These are phyloP conservation scores for Acanthamoeba healyi DNA, from an alignment of 208 protist species.

Conservation along the genomic window DNA sequence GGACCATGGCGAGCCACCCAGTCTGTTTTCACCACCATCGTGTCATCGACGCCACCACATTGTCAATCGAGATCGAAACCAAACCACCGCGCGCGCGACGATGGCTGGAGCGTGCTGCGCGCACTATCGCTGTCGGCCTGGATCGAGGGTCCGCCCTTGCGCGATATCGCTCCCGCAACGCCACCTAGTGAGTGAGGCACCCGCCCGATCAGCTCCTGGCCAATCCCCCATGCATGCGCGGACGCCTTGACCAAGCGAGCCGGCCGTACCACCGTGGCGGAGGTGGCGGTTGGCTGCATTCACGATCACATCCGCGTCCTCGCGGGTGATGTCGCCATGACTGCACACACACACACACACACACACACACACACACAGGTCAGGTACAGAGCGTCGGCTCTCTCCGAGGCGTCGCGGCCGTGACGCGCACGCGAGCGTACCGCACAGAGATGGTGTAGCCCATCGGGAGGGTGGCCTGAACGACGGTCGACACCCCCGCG, in stretches of 20 bases:
- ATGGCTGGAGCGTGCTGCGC: not conserved
- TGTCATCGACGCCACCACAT: not conserved
- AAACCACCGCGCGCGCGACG: too few species aligned
- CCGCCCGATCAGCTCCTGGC: too few species aligned
- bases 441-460: not conserved
- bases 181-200: not conserved
- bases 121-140: conserved; percentile 42
- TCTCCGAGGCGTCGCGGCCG: too few species aligned
- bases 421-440: not conserved
- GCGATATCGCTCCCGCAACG: conserved; percentile 41
- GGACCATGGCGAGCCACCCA: conserved; percentile 1
- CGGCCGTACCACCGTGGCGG: not conserved
- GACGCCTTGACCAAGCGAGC: not conserved
- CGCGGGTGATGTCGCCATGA: conserved; percentile 58
- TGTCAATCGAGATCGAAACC: not conserved
- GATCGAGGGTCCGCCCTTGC: conserved; percentile 32
- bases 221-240: not conserved
- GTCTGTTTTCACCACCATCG: too few species aligned
- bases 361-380: not conserved
- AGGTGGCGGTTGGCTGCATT: conserved; percentile 58
- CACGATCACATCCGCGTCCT: conserved; percentile 49
- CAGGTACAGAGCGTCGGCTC: not conserved
- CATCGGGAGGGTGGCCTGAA: not conserved
- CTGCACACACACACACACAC: not conserved
- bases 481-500: not conserved